Conservation (phyloP, 106 monocot species). For the Chionographis japonica region DNA sequence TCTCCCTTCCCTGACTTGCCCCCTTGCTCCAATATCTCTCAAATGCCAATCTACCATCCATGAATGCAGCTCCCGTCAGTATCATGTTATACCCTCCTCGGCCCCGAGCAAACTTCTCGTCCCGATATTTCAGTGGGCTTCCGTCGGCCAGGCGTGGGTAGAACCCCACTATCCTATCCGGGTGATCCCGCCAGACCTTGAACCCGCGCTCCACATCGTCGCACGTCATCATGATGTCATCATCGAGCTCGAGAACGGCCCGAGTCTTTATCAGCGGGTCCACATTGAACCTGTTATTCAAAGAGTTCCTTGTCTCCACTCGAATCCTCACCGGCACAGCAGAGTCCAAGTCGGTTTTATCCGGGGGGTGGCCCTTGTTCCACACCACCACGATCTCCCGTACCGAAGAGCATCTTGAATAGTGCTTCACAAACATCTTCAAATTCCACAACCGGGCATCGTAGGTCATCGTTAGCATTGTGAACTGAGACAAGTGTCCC, state of each 20-base stretch:
- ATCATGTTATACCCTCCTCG: conserved; percentile 73
- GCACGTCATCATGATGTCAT: conserved; percentile 87
- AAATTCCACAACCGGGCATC: conserved; percentile 73
- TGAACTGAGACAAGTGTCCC: conserved; percentile 85
- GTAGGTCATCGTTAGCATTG: conserved; percentile 75
- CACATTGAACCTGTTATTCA: conserved; percentile 78
- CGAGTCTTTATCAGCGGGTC: conserved; percentile 64
- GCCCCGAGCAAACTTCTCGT: conserved; percentile 58
- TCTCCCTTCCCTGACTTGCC: conserved; percentile 43
- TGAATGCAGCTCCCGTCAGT: conserved; percentile 74
- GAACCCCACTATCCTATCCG: conserved; percentile 74
- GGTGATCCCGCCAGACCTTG: conserved; percentile 74
- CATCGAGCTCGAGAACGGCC: conserved; percentile 79
- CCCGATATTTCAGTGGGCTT: conserved; percentile 44
- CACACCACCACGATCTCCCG: conserved; percentile 81
- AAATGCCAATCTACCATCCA: conserved; percentile 66
- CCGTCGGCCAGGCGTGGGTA: conserved; percentile 79
- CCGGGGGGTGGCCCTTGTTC: conserved; percentile 63
- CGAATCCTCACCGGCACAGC: conserved; percentile 70
- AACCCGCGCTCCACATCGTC: conserved; percentile 91
- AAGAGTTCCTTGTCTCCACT: conserved; percentile 62
- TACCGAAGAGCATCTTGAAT: conserved; percentile 82
- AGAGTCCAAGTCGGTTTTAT: conserved; percentile 42
- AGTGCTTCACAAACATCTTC: conserved; percentile 81
- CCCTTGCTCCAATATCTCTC: conserved; percentile 66